phyloP scores from a whole-genome alignment of 2,329 filamentous ascomycete species.

The Clarireedia hainanense region DNA sequence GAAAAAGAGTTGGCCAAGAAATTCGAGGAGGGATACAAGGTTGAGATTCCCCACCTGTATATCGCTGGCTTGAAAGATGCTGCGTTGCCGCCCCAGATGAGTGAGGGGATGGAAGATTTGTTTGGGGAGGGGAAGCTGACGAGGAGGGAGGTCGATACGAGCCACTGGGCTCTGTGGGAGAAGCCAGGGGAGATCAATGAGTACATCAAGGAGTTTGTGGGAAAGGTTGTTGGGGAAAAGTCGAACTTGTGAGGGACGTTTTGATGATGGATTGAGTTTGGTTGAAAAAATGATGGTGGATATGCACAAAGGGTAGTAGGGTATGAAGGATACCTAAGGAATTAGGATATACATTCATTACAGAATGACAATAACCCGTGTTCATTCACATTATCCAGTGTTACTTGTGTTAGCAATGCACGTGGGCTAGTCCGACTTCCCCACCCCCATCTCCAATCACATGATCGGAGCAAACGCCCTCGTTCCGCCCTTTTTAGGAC shows the following conservation, averaged over 20 bases:
- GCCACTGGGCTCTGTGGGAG: constrained; percentile 81
- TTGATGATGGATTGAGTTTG: background rate
- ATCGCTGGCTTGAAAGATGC: constrained; percentile 63
- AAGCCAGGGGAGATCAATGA: constrained; percentile 62
- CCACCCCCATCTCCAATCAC: no score
- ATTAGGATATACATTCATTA: no score
- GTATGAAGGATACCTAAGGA: no score
- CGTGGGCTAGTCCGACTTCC: no score
- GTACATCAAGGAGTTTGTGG: constrained; percentile 36
- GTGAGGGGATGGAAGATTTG: constrained; percentile 59
- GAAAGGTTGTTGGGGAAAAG: constrained; percentile 7
- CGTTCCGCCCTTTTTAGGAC: no score
- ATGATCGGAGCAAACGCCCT: no score
- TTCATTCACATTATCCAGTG: no score
- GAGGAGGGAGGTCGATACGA: constrained; percentile 55
- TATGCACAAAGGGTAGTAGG: no score
- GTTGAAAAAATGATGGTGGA: background rate
- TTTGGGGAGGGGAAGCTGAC: constrained; percentile 44
- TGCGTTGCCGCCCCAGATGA: constrained; percentile 66
- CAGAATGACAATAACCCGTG: no score
- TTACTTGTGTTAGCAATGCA: no score
- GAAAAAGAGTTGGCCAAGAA: constrained; percentile 56
- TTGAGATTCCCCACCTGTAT: constrained; percentile 63
- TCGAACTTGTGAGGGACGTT: background rate
- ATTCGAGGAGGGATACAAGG: constrained; percentile 44